Evolutionary conservation across 176 grass and related monocot species (phyloP), one percentile per base, ranked within the genome.

Genomic region (Carex parvula): DNA sequence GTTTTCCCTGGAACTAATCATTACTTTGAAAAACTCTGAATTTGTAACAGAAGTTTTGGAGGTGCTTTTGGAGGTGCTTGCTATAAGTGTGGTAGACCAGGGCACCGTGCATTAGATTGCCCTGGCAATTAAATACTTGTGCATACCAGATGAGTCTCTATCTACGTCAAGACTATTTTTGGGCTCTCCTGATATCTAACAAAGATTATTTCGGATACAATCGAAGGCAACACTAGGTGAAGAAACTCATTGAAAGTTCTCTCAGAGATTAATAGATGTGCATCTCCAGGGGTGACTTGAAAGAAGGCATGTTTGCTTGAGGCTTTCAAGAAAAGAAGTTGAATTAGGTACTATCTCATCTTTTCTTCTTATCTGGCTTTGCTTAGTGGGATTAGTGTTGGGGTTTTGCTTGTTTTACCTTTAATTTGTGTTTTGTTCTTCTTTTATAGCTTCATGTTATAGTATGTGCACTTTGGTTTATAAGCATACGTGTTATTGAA

Each of bases 41-140:
- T 26, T 9, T 80, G 60, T 14, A 81, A 56, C 92, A 98, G 95
- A 83, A 80, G 86, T 87, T 99, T 99, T 87, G 84, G 83, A 39
- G 97, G 97, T 52, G 81, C 89, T 87, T 99, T 99, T 87, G 84
- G 83, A 39, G 97, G 97, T 52, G 84, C 91, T 30, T 99, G 97
- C 88, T 99, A 91, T 81, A 99, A 86, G 58, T 99, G 97, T 2
- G 97, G 97, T 1, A 69, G 83, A 60, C 74, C 88, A 7, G 97
- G 97, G 17, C 97, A 99, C 88, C 88, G 93, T 57, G 97, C 97
- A 89, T 90, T 91, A 58, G 93, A 99, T 60, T 99, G 97, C 84
- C 91, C 97, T 30, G 92, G 89, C 91, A 98, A 93, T 88, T 99
- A 99, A 85, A 17, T 68, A 29, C 20, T 55, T n/a, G 60, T 18